Conservation (phyloP, 805 yeast genomes). For the Wickerhamomyces silvicola region DNA sequence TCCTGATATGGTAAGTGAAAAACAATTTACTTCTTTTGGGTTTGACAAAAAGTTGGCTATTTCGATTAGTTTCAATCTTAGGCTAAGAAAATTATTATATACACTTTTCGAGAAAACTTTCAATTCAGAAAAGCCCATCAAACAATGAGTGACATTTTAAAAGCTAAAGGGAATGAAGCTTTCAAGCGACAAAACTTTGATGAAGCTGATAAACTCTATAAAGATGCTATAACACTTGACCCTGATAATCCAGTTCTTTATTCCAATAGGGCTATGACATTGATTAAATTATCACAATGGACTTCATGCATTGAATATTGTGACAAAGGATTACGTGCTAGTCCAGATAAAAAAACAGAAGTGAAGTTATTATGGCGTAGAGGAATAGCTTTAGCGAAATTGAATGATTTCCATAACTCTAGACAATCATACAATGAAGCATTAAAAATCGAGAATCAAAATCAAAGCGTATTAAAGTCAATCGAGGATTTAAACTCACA, state of each 20-base stretch:
- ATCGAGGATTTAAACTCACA: constrained; percentile 27
- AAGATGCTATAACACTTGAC: constrained; percentile 46
- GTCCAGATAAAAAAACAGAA: constrained; percentile 26
- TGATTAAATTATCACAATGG: constrained; percentile 45
- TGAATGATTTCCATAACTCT: constrained; percentile 24
- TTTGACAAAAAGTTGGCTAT: too few relatives aligned
- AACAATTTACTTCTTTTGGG: too few relatives aligned
- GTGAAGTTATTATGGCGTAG: constrained; percentile 49
- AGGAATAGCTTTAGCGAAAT: constrained; percentile 33
- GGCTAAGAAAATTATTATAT: not conserved
- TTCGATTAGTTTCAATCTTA: too few relatives aligned
- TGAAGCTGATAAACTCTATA: constrained; percentile 48
- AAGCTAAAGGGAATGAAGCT: constrained; percentile 44
- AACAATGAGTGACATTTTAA: constrained; percentile 24
- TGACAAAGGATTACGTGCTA: constrained; percentile 36
- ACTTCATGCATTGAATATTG: constrained; percentile 44
- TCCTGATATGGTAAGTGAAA: too few relatives aligned
- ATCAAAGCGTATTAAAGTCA: constrained; percentile 28
- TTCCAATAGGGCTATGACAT: constrained; percentile 68
- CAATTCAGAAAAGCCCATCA: not conserved
- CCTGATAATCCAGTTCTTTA: constrained; percentile 47
- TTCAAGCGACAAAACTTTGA: constrained; percentile 38
- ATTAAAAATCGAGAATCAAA: constrained; percentile 34
- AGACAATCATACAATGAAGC: constrained; percentile 28
- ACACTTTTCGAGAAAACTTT: not conserved